Percentiles rank a stretch among this genome's conserved stretches.
phyloP scores from a whole-genome alignment of 2,329 filamentous ascomycete species.

The Pseudogymnoascus verrucosus region DNA sequence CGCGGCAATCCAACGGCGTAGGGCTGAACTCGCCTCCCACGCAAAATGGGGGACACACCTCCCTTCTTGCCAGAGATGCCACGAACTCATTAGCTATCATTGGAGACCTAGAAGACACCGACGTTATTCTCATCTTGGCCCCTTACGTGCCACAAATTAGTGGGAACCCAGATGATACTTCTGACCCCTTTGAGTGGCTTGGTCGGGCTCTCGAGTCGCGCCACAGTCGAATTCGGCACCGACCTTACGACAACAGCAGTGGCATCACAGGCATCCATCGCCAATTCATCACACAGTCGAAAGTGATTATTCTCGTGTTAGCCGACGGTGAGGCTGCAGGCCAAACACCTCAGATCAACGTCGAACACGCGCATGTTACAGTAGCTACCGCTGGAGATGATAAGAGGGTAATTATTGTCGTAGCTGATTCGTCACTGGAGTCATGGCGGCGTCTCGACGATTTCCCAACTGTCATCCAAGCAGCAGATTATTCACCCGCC shows the following conservation, averaged over 20 bases:
- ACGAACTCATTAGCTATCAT: conserved; percentile 41
- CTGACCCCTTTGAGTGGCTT: conserved; percentile 66
- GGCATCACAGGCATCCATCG: conserved; percentile 42
- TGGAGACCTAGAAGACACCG: conserved; percentile 38
- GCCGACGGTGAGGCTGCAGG: conserved; percentile 30
- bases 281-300: conserved; percentile 26
- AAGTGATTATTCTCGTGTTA: conserved; percentile 40
- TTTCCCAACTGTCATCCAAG: conserved; percentile 46
- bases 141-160: conserved; percentile 44
- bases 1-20: not conserved
- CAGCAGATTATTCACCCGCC: conserved; percentile 38
- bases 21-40: not conserved
- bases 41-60: not conserved
- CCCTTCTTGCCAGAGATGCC: conserved; percentile 20
- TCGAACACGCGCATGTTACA: conserved; percentile 15
- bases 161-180: conserved; percentile 34
- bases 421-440: conserved; percentile 25
- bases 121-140: conserved; percentile 54
- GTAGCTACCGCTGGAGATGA: conserved; percentile 33
- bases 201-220: conserved; percentile 53
- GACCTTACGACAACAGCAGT: conserved; percentile 48
- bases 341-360: not conserved
- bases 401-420: conserved; percentile 43
- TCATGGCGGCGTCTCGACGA: not conserved
- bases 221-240: conserved; percentile 57